These are phyloP conservation scores for Sclerotinia glacialis DNA, from an alignment of 2,329 filamentous ascomycete genomes.

Conservation along the genomic window DNA sequence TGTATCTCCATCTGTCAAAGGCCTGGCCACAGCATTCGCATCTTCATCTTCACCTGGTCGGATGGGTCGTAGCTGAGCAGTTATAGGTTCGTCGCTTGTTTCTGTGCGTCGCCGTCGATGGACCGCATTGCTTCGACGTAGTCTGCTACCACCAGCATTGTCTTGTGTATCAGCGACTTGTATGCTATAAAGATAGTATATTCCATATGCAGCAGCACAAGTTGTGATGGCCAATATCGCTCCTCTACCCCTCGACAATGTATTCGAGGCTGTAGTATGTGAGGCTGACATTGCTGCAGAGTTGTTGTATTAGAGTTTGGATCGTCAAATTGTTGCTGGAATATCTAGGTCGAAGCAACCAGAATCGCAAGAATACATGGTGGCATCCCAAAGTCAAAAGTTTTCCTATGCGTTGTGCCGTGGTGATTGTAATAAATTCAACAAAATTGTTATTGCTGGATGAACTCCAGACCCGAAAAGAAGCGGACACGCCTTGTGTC, in stretches of 20 bases:
- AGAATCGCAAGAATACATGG: conserved; percentile 14
- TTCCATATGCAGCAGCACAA: conserved; percentile 54
- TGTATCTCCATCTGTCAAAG: conserved; percentile 38
- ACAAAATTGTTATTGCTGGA: background rate
- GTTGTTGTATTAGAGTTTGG: background rate
- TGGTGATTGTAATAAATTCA: background rate
- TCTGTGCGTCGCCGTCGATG: conserved; percentile 45
- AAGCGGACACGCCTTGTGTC: background rate
- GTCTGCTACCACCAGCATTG: conserved; percentile 25
- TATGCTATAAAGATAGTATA: conserved; percentile 56
- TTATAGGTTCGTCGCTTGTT: background rate
- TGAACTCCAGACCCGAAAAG: background rate
- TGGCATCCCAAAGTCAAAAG: background rate
- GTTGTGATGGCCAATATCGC: conserved; percentile 56
- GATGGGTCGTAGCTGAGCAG: background rate
- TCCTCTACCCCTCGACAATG: conserved; percentile 53
- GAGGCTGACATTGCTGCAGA: conserved; percentile 39
- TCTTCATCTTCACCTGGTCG: conserved; percentile 35
- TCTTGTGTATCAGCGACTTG: background rate
- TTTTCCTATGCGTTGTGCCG: background rate
- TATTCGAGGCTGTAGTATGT: conserved; percentile 50
- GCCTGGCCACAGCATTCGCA: conserved; percentile 29
- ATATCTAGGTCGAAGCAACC: conserved; percentile 7
- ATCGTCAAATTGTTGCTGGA: background rate
- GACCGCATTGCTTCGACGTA: conserved; percentile 67